Base-by-base conservation (phyloP, 129 eudicot species). In the Flaveria bidentis region DNA sequence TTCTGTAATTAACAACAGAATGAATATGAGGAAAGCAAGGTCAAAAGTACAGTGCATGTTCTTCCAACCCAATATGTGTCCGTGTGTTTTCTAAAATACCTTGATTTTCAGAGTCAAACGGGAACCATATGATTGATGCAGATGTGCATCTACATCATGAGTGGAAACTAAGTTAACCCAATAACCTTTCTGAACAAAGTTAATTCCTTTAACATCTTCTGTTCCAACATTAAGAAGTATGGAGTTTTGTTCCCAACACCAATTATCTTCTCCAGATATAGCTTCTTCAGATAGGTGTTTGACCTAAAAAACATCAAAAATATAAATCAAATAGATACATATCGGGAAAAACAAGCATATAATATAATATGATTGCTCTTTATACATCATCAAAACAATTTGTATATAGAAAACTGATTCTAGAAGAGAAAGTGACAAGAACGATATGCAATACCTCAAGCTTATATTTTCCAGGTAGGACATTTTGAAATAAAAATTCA, bases 221-320 rank as follows among this genome's bases (percentile, higher is more conserved):
- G 86, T 77, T 67, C 91, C 92, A 75, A 87, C 90, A 75, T 89
- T 84, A 30, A 89, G 72, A 84, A 74, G 71, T 45, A 83, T 51
- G 22, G 74, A 81, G 81, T 81, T 87, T 86, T 87, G 89, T 72
- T 91, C 93, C 99, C 99, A 94, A 86, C 99, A 94, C 99, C 99
- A 94, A 30, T 74, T 86, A 87, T 94, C 99, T 81, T 88, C 89
- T 81, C 82, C 89, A 4, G 84, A 55, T 20, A 18, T 45, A 30
- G 82, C 66, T 81, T 65, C 87, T 64, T 80, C 78, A 45, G 86
- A 80, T 68, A 82, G 80, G 71, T 80, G 91, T 78, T 89, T 89
- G 69, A 90, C 93, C 99, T 94, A 63, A 62, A 75, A 28, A 58
- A 57, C 66, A 50, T 16, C 57, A 72, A 14, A 80, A 73, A 65